Conservation (phyloP, 2,329 filamentous ascomycete species). For the Cladosporium velox region DNA sequence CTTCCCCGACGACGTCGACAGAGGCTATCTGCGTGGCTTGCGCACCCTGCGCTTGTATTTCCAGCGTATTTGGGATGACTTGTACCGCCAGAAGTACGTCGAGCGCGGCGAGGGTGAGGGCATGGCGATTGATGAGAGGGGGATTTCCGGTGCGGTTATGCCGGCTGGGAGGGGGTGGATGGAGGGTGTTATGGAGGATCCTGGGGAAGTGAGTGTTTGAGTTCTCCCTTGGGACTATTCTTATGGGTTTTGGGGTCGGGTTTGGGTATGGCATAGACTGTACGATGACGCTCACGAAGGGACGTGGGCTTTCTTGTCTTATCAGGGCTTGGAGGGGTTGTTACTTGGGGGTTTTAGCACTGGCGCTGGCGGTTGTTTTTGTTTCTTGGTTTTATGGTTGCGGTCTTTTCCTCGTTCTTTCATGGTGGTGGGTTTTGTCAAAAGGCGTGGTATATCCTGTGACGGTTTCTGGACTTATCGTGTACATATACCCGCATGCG, state of each 20-base stretch:
- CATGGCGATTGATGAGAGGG: constrained; percentile 36
- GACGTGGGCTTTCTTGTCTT: not conserved
- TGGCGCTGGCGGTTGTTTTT: constrained; percentile 14
- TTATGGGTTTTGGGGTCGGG: not conserved
- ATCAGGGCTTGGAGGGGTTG: not conserved
- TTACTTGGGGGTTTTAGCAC: constrained; percentile 12
- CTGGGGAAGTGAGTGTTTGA: constrained; percentile 33
- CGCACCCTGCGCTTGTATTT: constrained; percentile 81
- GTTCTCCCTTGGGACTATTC: not conserved
- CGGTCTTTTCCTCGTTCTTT: not conserved
- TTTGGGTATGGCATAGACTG: not conserved
- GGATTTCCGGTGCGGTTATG: constrained; percentile 28
- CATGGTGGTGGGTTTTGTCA: not conserved
- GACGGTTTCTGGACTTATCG: not conserved
- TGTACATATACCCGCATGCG: constrained; percentile 18
- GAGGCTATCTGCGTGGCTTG: constrained; percentile 85
- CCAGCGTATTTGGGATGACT: constrained; percentile 79
- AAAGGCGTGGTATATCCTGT: not conserved
- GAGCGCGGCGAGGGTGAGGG: constrained; percentile 40
- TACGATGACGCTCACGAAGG: not conserved
- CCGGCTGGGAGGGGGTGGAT: constrained; percentile 30
- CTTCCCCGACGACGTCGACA: constrained; percentile 77
- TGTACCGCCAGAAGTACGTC: constrained; percentile 43
- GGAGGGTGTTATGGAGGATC: constrained; percentile 31
- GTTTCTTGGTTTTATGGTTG: not conserved